Evolutionary conservation across 345 rosid genomes (phyloP), one percentile per base, ranked within the genome.

Genomic region (Euphorbia pulcherrima): DNA sequence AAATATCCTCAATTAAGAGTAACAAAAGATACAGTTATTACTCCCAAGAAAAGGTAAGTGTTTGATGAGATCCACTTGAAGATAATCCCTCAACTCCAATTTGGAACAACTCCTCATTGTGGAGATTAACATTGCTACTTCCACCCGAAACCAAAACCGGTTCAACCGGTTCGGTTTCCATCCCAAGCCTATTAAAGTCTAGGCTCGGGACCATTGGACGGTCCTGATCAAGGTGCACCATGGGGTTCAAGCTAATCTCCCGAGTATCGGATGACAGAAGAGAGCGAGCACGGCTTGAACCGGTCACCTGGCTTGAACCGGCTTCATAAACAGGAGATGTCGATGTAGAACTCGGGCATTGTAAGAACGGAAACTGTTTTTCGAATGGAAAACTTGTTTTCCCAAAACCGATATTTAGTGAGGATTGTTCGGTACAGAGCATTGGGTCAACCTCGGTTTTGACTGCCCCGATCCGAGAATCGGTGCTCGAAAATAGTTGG

Each of bases 261-360:
- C 70, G 66, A 60, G 79, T 75, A 62, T 71, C 74, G 39, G 86
- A 79, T 88, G 95, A 89, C 95, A 89, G 95, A 89, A 89, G 95
- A 89, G 92, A 86, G 92, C 79, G 88, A 89, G 88, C 92, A 83
- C 85, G 60, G 63, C 67, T 65, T 28, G 82, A 68, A 70, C 74
- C 29, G 44, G 81, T 35, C n/a, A 57, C 75, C 61, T 63, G 75
- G 68, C 68, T 72, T 44, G 83, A 68, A 68, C 61, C 74, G 55
- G 77, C 59, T 65, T 66, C 60, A 67, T 73, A 56, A n/a, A 68
- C 58, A 20, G 71, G 68, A 37, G 64, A 37, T n/a, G 75, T 21
- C 29, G 64, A 37, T n/a, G 75, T 21, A 5, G 78, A 68, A 65
- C 65, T 62, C 18, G 73, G 65, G 48, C 78, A 82, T 52, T 70